A percentile compares a stretch with the other conserved stretches of the same genome.
phyloP scores from a whole-genome alignment of 2,329 filamentous ascomycete species.

The Aspergillus sp. region DNA sequence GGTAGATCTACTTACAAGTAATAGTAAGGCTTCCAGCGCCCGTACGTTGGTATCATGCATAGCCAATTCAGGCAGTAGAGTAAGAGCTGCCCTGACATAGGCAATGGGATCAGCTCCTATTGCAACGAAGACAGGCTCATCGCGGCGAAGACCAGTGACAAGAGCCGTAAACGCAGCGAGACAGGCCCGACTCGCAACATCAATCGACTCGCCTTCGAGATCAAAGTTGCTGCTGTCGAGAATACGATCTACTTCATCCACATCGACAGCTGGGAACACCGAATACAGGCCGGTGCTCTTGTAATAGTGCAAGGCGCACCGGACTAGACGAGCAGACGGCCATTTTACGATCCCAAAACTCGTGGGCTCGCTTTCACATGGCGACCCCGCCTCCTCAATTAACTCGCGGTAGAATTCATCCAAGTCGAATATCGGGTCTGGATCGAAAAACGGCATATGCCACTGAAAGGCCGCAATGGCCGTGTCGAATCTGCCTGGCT shows the following conservation, averaged over 20 bases:
- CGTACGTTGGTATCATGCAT: constrained; percentile 21
- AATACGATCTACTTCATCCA: constrained; percentile 11
- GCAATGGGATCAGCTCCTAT: constrained; percentile 22
- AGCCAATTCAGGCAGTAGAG: constrained; percentile 20
- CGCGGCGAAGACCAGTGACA: constrained; percentile 21
- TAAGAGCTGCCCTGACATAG: constrained; percentile 17
- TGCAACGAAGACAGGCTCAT: constrained; percentile 20
- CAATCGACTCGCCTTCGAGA: not conserved
- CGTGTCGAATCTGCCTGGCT: not conserved
- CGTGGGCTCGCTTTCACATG: not conserved
- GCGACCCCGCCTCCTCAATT: not conserved
- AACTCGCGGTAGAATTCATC: not conserved
- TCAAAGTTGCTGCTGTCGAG: not conserved
- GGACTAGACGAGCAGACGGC: constrained; percentile 16
- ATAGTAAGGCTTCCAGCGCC: constrained; percentile 22
- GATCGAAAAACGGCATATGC: not conserved
- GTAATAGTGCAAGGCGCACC: constrained; percentile 21
- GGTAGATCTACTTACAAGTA: constrained; percentile 17
- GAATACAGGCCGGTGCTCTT: constrained; percentile 21
- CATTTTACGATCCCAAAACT: constrained; percentile 11
- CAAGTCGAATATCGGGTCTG: not conserved
- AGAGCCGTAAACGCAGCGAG: constrained; percentile 25
- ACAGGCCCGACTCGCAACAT: constrained; percentile 19
- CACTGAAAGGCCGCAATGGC: not conserved
- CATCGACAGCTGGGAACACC: constrained; percentile 25